phyloP scores from a whole-genome alignment of 2,329 filamentous ascomycete species.

The Aureobasidium pullulans region DNA sequence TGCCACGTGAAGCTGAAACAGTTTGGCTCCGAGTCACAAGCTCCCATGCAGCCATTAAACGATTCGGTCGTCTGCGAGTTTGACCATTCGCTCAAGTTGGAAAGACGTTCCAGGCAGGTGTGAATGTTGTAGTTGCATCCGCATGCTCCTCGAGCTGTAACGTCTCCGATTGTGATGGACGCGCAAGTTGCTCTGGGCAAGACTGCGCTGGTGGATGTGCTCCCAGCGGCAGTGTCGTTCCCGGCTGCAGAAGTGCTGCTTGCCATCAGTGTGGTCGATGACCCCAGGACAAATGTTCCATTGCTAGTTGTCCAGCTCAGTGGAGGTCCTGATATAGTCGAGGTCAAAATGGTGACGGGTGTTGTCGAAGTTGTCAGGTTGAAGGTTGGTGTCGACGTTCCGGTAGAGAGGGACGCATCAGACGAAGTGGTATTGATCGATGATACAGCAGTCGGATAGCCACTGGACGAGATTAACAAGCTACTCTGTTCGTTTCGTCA shows the following conservation, averaged over 20 bases:
- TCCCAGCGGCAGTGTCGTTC: neutral
- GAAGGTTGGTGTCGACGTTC: neutral
- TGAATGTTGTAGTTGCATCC: neutral
- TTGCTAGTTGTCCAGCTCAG: neutral
- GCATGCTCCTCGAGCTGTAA: neutral
- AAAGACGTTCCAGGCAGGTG: slow-evolving; percentile 1
- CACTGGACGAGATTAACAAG: neutral
- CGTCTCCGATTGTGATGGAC: neutral
- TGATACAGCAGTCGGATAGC: neutral
- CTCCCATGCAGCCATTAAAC: neutral
- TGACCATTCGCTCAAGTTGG: slow-evolving; percentile 5
- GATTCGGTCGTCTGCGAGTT: neutral
- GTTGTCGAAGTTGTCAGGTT: neutral
- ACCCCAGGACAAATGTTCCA: neutral
- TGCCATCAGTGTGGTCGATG: neutral
- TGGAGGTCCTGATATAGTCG: neutral
- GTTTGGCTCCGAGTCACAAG: neutral
- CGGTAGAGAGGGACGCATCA: neutral
- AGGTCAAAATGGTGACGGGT: neutral
- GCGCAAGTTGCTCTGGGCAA: neutral
- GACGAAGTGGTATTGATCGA: neutral
- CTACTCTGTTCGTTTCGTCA: neutral
- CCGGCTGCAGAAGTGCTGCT: neutral
- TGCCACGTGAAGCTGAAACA: slow-evolving; percentile 2
- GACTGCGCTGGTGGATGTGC: neutral